Evolutionary conservation across 441 rosid species (phyloP).

Genomic region (Geranium incanum): DNA sequence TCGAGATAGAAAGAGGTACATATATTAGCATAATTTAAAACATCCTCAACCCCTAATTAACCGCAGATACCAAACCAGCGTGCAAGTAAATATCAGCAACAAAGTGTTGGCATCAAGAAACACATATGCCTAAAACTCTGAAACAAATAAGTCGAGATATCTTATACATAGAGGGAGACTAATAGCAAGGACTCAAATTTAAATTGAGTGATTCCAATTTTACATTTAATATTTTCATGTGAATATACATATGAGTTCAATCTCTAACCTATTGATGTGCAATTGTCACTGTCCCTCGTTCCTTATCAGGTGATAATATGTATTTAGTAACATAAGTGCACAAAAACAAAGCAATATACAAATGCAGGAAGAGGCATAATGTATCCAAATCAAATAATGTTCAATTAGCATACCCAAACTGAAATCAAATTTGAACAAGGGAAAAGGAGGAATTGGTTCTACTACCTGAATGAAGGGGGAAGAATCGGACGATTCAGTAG

Average conservation of each 20-base stretch:
- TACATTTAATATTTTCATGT: not conserved
- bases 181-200: not conserved
- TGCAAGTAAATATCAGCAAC: not conserved
- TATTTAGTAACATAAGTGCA: too few relatives aligned
- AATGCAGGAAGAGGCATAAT: too few relatives aligned
- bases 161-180: too few relatives aligned
- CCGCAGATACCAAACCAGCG: not conserved
- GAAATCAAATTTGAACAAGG: too few relatives aligned
- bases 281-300: too few relatives aligned
- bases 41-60: not conserved
- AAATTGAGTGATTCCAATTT: not conserved
- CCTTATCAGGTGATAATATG: too few relatives aligned
- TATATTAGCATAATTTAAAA: not conserved
- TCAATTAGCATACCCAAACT: too few relatives aligned
- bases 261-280: too few relatives aligned
- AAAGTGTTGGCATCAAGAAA: not conserved
- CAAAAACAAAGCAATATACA: too few relatives aligned
- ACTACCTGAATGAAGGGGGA: constrained; percentile 25
- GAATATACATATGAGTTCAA: too few relatives aligned
- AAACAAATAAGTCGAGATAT: not conserved
- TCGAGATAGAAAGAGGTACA: not conserved
- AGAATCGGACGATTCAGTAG: constrained; percentile 41
- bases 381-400: too few relatives aligned
- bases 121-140: not conserved
- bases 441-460: not conserved